Evolutionary conservation across 2,329 filamentous ascomycete species (phyloP), one percentile per base, ranked within the genome.

Genomic region (Alternaria sp.): DNA sequence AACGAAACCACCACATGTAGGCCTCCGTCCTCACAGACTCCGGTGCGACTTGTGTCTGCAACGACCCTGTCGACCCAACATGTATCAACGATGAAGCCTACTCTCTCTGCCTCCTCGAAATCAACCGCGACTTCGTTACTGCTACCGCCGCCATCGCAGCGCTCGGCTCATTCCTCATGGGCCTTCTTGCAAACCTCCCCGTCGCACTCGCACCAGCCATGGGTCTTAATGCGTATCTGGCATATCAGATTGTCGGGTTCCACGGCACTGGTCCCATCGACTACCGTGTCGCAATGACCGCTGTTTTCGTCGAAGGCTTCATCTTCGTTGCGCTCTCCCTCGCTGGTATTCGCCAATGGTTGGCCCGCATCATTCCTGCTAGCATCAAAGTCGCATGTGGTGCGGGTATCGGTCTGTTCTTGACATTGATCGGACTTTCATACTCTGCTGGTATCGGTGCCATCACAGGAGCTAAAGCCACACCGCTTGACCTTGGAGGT

Each of bases 301-400:
- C 93, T 54, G 93, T 96, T 66, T 96, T 97, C 74, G 90, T 96
- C 11, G 93, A 97, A 79, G 93, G 93, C 26, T 91, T 92, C 80
- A 90, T 96, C 63, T 97, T 97, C 81, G 87, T 96, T 56, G 91
- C 83, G 2, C 85, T 97, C 28, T 93, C 93, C 3, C 81, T 92
- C 10, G 88, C 89, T 1, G 90, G 90, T 11, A 87, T 92, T 84
- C 87, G 90, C 5, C 90, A 92, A 74, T 92, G 90, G 90, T 85
- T 92, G 32, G 73, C 73, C 47, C 70, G 74, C 36, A 74, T 71
- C 36, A 93, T 96, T 64, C 93, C 93, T 1, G 87, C 88, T 23
- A 93, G 90, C 51, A 94, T 97, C 82, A 97, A 96, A 81, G 88
- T 96, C 57, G 93, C 93, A n/a, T 95, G 91, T n/a, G 91, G 92